Base-by-base conservation (phyloP, 495 filamentous ascomycete genomes). In the Neurospora sp. region DNA sequence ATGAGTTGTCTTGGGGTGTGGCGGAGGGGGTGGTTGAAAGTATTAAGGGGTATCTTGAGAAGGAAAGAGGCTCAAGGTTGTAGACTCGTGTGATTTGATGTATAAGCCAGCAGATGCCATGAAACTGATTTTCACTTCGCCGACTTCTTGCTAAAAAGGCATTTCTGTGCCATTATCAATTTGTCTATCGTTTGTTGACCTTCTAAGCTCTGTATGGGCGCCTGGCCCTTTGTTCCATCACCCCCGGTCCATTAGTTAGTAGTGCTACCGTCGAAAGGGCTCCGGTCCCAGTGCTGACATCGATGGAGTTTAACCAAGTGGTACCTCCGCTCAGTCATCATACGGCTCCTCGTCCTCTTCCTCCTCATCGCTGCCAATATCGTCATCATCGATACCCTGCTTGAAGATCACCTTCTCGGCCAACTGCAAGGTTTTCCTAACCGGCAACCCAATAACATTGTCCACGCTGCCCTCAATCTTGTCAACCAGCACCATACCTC, bases 401-500 rank as follows among this genome's bases (percentile, higher is more conserved):
- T 79, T 81, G 71, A 89, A 85, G 73, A 96, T 80, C 35, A 93
- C 91, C 86, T 89, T 93, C 85, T 99, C 93, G 76, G 96, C 94
- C 73, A 97, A 78, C 82, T 89, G 89, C 82, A 98, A 79, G 35
- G 90, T 93, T 77, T 89, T 87, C 79, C 93, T 88, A 72, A 99
- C 83, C 39, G 96, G 96, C 84, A 99, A 81, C n/a, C 96, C 96
- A 70, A 99, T 89, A 8, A 98, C 96, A 84, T 98, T 98, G 87
- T 99, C 95, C 78, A 90, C 94, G 66, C 89, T 89, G 8, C 96
- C 96, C 75, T 97, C 91, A 72, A 99, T 91, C 82, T 86, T 90
- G 82, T 97, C 94, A 20, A 99, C 88, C 72, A 98, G 79, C 76
- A 97, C 87, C 77, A 86, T 80, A 2, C 90, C 88, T n/a, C 93